Base-by-base conservation (phyloP, 768 basidiomycete species). In the Candolleomyces eurysporus region DNA sequence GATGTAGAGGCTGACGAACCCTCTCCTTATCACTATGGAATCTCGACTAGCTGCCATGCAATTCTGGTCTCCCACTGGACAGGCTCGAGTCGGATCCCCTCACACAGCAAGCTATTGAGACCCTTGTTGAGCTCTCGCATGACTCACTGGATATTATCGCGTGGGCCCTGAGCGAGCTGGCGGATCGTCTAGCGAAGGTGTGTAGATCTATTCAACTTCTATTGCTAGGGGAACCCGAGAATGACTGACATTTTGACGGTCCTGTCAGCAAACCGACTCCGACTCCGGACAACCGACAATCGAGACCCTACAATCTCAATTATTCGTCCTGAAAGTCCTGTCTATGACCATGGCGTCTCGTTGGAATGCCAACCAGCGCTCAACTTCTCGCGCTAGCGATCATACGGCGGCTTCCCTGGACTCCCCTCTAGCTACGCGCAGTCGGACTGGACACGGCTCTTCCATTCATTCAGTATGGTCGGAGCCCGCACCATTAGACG, bases 261-360 rank as follows among this genome's bases (percentile, higher is more conserved):
- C 49, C 17, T 54, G 19, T 31, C 65, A 88, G 81, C 88, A 86
- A 77, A 76, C 78, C 62, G 84, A 86, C 66, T 63, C 73, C n/a
- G 59, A 53, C 14, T 74, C 79, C 26, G 85, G 84, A 2, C 76
- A 78, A 58, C 75, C 83, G 60, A 78, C 87, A 3, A 78, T 91
- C 17, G 89, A 93, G 59, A 83, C 89, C 48, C 81, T 94, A 4
- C 93, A 96, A 69, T 95, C 94, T 0, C 91, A 95, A 70, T 79
- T 96, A 2, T 92, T 92, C 66, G 75, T 96, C 43, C 80, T 95
- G 67, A 93, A 95, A 74, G 86, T 95, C 22, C 73, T 96, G 13
- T 82, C 89, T 0, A 79, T 89, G 48, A 85, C 88, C 51, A 86
- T 96, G 82, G 85, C 90, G 5, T 87, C 90, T 16, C 86, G 91